These are phyloP conservation scores for Globisporangium nagaii DNA, from an alignment of 352 stramenopile species.

Conservation along the genomic window DNA sequence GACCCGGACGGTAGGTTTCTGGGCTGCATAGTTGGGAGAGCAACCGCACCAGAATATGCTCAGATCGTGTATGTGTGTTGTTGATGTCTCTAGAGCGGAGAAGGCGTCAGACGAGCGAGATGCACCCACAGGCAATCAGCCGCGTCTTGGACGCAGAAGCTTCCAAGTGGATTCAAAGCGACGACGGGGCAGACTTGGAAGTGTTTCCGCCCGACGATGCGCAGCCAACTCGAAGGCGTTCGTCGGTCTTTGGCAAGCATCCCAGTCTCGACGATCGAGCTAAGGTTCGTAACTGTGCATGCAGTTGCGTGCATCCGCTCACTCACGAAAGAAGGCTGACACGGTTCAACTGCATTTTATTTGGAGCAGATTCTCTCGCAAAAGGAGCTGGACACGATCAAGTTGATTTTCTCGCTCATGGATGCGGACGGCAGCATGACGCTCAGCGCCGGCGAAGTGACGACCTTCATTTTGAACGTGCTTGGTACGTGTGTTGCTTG, in stretches of 20 bases:
- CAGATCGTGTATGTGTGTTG: background rate
- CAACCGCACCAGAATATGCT: no score
- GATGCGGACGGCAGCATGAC: conserved; percentile 71
- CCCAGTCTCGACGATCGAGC: conserved; percentile 21
- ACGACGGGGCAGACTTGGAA: conserved; percentile 19
- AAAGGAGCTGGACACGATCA: conserved; percentile 70
- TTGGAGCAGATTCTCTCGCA: conserved; percentile 35
- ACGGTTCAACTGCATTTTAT: background rate
- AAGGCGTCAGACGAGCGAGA: conserved; percentile 63
- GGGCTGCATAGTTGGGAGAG: background rate
- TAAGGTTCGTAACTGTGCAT: conserved; percentile 13
- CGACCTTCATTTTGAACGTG: conserved; percentile 70
- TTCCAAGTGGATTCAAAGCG: conserved; percentile 55
- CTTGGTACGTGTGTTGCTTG: conserved; percentile 30
- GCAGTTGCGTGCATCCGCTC: background rate
- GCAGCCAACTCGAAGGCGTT: background rate
- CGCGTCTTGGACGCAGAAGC: conserved; percentile 60
- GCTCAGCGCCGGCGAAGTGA: conserved; percentile 45
- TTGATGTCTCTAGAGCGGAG: conserved; percentile 16
- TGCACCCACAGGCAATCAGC: conserved; percentile 72
- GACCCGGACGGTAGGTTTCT: conserved; percentile 4
- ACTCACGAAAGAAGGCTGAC: no score
- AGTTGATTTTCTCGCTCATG: conserved; percentile 78
- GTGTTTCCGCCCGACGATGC: background rate
- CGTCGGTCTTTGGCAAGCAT: background rate